phyloP scores from a whole-genome alignment of 345 rosid species.

The Iberis pinnata region DNA sequence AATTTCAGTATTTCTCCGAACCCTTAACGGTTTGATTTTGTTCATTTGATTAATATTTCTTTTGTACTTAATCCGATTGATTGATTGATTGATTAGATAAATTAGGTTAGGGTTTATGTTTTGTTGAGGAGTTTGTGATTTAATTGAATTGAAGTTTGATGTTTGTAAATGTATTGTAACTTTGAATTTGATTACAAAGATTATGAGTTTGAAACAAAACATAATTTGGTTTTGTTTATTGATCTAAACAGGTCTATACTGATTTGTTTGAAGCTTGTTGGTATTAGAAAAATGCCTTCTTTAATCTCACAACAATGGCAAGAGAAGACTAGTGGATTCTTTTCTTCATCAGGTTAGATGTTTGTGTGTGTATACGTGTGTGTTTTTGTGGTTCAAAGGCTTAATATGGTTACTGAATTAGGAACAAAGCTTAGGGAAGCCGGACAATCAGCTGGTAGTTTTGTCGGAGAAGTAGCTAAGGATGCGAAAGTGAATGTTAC shows the following conservation, averaged over 20 bases:
- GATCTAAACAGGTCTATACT: not conserved
- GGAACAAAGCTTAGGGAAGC: constrained; percentile 85
- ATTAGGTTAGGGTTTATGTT: not conserved
- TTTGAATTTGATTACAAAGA: not conserved
- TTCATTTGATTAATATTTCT: not conserved
- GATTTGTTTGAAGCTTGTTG: constrained; percentile 5
- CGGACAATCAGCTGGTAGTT: constrained; percentile 69
- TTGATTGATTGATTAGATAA: no score
- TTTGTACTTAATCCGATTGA: not conserved
- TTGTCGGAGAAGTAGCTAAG: constrained; percentile 79
- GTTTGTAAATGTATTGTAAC: not conserved
- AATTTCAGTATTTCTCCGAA: not conserved
- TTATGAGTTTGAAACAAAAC: not conserved
- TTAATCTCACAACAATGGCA: constrained; percentile 75
- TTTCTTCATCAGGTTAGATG: constrained; percentile 76
- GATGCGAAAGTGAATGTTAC: constrained; percentile 87
- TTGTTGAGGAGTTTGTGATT: not conserved
- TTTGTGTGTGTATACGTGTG: not conserved
- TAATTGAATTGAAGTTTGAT: not conserved
- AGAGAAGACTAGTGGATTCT: constrained; percentile 70
- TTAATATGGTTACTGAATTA: constrained; percentile 25
- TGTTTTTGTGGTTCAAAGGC: constrained; percentile 12
- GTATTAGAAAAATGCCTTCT: constrained; percentile 54
- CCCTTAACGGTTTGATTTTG: constrained; percentile 9
- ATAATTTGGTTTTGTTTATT: no score